Evolutionary conservation across 768 basidiomycete species (phyloP), one percentile per base, ranked within the genome.

Genomic region (Lepiota venenata): DNA sequence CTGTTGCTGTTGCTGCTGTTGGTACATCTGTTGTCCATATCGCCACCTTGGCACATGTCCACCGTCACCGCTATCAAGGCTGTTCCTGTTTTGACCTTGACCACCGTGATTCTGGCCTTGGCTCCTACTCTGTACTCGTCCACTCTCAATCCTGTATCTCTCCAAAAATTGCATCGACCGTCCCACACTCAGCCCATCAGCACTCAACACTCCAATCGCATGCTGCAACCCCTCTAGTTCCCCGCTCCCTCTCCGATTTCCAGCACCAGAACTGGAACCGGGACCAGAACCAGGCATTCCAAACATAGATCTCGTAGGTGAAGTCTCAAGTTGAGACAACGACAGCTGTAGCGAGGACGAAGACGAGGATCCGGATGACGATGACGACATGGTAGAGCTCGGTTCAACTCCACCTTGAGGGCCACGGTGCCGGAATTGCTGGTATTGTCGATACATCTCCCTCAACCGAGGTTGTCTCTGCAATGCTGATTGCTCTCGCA

Each of bases 111-210:
- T 14, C 14, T 46, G 44, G n/a, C 32, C 25, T 27, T 46, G 22
- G 20, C 14, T 46, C 47, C 46, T 8, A 53, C 39, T 25, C 43
- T 47, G 44, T 43, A 29, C 32, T 32, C 32, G 32, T 2, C 32
- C 32, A 32, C 32, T 32, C 32, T 32, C 32, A 9, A 32, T 32
- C 56, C 56, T 48, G 37, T 57, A 47, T 18, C 38, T 29, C 4
- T 47, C 43, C 10, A 48, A 18, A n/a, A 55, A 38, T 32, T 59
- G 55, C 32, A 55, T 18, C 14, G 55, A 40, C 10, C 42, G 41
- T 8, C 48, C 58, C 18, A 36, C 16, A 25, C 47, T 50, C 18
- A 48, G 22, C 41, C 58, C 52, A 16, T 29, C 40, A 25, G 46
- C 58, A 22, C 55, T 16, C 47, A 55, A 25, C 42, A 44, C 38